These are phyloP conservation scores for Aspergillus pseudoglaucus DNA, from an alignment of 2,329 filamentous ascomycete genomes.

Conservation along the genomic window DNA sequence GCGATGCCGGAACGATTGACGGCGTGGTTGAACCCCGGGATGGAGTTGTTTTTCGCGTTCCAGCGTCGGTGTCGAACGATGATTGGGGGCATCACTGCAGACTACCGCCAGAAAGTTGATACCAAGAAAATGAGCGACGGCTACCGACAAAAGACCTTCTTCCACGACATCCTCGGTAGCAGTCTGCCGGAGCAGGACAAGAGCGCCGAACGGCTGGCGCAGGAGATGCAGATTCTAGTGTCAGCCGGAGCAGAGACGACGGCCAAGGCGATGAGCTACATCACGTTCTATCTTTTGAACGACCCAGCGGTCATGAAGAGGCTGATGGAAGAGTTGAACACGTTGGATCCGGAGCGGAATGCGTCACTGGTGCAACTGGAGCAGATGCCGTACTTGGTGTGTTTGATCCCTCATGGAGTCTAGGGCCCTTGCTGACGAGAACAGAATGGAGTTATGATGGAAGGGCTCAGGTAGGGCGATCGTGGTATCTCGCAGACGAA, in stretches of 20 bases:
- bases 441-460: slow-evolving; percentile 22
- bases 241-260: slow-evolving; percentile 30
- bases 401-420: not conserved
- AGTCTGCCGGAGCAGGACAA: slow-evolving; percentile 29
- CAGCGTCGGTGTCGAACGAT: slow-evolving; percentile 10
- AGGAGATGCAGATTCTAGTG: slow-evolving; percentile 25
- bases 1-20: slow-evolving; percentile 13
- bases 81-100: slow-evolving; percentile 8
- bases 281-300: slow-evolving; percentile 15
- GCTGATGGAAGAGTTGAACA: slow-evolving; percentile 14
- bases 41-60: slow-evolving; percentile 15
- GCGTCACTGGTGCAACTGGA: slow-evolving; percentile 20
- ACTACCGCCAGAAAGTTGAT: slow-evolving; percentile 2
- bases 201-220: slow-evolving; percentile 21
- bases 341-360: slow-evolving; percentile 4
- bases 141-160: slow-evolving; percentile 15
- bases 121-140: not conserved
- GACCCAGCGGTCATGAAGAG: slow-evolving; percentile 11
- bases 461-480: slow-evolving; percentile 20
- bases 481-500: not conserved
- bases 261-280: slow-evolving; percentile 17
- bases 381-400: slow-evolving; percentile 22
- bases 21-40: slow-evolving; percentile 15
- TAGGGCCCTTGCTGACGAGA: not conserved
- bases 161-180: slow-evolving; percentile 24